These are phyloP conservation scores for Dioscorea cayenensis DNA, from an alignment of 116 monocot species.

Conservation along the genomic window DNA sequence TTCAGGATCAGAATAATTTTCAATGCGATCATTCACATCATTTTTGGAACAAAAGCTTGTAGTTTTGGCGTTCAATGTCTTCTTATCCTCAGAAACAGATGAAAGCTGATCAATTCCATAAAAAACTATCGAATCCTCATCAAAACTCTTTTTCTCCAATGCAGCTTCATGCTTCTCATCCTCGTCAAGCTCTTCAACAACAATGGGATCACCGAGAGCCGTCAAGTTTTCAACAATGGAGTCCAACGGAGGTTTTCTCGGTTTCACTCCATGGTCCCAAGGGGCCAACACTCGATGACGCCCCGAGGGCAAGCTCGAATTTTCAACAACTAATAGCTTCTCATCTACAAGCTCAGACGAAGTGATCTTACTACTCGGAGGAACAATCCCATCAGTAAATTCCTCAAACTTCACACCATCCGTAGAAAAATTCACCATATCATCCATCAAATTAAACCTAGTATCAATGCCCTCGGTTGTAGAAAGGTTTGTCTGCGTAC, in stretches of 20 bases:
- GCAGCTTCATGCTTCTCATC: not conserved
- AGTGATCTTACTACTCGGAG: not conserved
- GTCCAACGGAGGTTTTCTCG: slow-evolving; percentile 7
- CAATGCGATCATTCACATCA: too few relatives aligned
- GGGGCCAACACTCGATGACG: slow-evolving; percentile 12
- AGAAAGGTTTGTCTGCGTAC: too few relatives aligned
- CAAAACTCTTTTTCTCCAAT: not conserved
- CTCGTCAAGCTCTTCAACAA: slow-evolving; percentile 8
- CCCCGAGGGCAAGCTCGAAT: not conserved
- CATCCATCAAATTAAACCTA: slow-evolving; percentile 13
- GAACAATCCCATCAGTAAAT: not conserved
- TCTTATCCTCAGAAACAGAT: not conserved
- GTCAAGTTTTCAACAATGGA: not conserved
- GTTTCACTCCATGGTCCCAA: slow-evolving; percentile 28
- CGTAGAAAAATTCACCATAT: slow-evolving; percentile 5
- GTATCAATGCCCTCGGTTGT: not conserved
- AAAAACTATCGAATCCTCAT: not conserved
- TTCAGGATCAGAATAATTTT: too few relatives aligned
- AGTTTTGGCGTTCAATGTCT: too few relatives aligned
- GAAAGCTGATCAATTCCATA: not conserved
- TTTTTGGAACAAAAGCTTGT: too few relatives aligned
- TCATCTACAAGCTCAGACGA: not conserved
- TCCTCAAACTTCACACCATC: not conserved
- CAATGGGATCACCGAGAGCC: not conserved
- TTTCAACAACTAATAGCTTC: not conserved